These are phyloP conservation scores for Aspergillus pseudoglaucus DNA, from an alignment of 2,329 filamentous ascomycete species.

Conservation along the genomic window DNA sequence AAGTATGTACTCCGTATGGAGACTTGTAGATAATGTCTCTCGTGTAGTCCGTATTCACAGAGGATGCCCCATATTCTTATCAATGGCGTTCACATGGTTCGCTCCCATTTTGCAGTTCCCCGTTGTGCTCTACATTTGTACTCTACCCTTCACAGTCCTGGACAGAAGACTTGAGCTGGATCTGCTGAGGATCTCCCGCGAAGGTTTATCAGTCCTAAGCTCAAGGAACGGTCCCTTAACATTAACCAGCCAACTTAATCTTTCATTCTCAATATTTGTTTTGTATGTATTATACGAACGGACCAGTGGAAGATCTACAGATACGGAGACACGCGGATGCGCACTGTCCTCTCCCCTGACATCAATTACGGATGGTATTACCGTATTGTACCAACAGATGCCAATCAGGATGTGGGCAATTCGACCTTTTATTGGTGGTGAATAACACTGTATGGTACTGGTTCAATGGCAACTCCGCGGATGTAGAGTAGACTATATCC, in stretches of 20 bases:
- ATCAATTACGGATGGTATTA: not conserved
- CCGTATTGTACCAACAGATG: not conserved
- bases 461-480: not conserved
- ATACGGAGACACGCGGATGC: not conserved
- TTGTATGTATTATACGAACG: not conserved
- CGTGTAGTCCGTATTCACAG: not conserved
- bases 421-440: too few species aligned
- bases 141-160: not conserved
- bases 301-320: not conserved
- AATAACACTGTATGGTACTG: not conserved
- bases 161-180: conserved; percentile 12
- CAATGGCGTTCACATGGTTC: not conserved
- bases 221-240: conserved; percentile 13
- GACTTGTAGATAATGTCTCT: not conserved
- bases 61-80: not conserved
- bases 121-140: not conserved
- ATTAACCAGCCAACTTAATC: not conserved
- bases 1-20: not conserved
- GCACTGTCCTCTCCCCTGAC: not conserved
- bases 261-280: not conserved
- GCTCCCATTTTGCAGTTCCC: not conserved
- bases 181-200: conserved; percentile 33
- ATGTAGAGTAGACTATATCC: not conserved
- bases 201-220: conserved; percentile 26
- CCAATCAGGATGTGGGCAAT: not conserved